Conservation (phyloP, 176 grass and related monocot species). For the Triticum turgidum region DNA sequence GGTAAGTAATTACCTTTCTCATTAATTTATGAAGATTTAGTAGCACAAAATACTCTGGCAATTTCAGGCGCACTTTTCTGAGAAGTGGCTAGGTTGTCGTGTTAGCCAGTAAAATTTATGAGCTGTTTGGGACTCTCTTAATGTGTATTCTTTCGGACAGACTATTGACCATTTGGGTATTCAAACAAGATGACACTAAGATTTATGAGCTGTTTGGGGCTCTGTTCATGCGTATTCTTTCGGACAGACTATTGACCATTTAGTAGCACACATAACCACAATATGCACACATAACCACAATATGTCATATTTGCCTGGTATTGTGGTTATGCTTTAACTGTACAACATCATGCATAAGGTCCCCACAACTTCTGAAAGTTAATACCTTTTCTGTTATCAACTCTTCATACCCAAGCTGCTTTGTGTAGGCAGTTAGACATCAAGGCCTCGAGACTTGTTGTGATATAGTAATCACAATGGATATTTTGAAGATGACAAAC, state of each 20-base stretch:
- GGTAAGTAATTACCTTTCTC: conserved; percentile 55
- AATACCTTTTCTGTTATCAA: not conserved
- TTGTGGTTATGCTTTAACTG: not conserved
- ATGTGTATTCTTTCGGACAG: not conserved
- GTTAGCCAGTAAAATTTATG: not conserved
- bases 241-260: not conserved
- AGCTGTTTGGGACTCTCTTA: not conserved
- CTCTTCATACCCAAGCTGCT: conserved; percentile 24
- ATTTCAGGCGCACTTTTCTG: not conserved
- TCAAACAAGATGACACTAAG: not conserved
- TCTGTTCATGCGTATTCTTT: conserved; percentile 4
- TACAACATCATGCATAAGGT: not conserved
- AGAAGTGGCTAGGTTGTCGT: not conserved
- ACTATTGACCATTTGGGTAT: not conserved
- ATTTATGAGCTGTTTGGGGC: not conserved
- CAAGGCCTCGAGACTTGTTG: not conserved
- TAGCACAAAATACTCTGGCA: not conserved
- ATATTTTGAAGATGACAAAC: conserved; percentile 10
- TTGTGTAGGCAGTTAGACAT: conserved; percentile 10
- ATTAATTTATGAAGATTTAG: conserved; percentile 18
- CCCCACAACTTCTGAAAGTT: conserved; percentile 14
- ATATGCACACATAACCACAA: not conserved
- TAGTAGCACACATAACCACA: not conserved
- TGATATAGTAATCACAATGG: not conserved
- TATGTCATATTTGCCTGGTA: conserved; percentile 6